phyloP scores from a whole-genome alignment of 345 rosid species.

The Salix viminalis region DNA sequence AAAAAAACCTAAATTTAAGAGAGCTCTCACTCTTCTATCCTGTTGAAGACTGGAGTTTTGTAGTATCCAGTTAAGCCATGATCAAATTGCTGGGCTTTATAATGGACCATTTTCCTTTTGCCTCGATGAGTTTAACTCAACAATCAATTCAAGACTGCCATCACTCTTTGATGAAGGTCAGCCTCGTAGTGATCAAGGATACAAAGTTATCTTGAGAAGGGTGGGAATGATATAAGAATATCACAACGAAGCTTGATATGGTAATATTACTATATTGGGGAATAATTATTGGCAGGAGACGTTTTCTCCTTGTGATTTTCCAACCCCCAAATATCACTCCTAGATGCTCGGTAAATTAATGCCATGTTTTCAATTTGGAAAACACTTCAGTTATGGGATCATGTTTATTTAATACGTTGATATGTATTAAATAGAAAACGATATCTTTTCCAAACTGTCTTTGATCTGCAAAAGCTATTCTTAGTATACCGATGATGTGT shows the following conservation, averaged over 20 bases:
- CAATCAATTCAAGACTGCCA: not conserved
- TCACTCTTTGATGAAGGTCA: not conserved
- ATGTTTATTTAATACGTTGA: not conserved
- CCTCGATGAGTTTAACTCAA: not conserved
- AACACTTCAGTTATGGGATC: no score
- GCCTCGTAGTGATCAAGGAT: not conserved
- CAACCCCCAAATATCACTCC: not conserved
- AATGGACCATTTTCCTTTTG: not conserved
- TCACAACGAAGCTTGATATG: not conserved
- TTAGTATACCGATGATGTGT: no score
- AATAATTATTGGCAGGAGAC: not conserved
- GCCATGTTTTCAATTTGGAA: not conserved
- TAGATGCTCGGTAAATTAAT: not conserved
- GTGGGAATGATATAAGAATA: not conserved
- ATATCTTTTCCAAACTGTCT: no score
- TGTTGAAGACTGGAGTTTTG: no score
- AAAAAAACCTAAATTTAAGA: no score
- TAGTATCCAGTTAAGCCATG: no score
- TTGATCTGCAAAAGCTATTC: no score
- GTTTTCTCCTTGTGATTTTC: not conserved
- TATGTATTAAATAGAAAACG: no score
- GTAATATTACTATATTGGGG: not conserved
- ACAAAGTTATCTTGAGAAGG: not conserved
- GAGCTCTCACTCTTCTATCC: no score
- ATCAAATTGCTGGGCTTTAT: not conserved